A percentile compares a stretch with the other conserved stretches of the same genome.
Conservation (phyloP, 805 yeast species). For the Metschnikowia aberdeeniae region DNA sequence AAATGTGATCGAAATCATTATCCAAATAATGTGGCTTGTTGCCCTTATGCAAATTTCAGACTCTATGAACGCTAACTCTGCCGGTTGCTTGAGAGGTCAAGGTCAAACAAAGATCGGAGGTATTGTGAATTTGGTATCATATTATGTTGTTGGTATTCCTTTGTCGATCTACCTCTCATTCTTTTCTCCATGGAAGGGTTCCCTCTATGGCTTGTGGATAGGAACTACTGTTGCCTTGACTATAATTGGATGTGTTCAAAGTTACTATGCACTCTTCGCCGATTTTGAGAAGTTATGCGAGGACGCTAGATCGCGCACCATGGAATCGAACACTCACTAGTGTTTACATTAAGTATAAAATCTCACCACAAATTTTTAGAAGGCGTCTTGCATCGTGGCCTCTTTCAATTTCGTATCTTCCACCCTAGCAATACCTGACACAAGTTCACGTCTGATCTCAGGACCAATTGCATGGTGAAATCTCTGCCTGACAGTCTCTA, state of each 20-base stretch:
- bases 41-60: conserved; percentile 71
- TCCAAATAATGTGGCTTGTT: conserved; percentile 53
- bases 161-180: conserved; percentile 53
- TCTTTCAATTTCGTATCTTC: conserved; percentile 23
- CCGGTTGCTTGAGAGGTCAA: conserved; percentile 76
- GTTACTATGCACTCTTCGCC: conserved; percentile 42
- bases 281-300: conserved; percentile 35
- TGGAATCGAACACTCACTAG: conserved; percentile 10
- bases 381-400: conserved; percentile 39
- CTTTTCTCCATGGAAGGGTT: conserved; percentile 40
- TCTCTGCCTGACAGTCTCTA: conserved; percentile 88
- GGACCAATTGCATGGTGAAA: conserved; percentile 87
- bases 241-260: conserved; percentile 18
- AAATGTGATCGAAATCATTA: conserved; percentile 49
- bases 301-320: conserved; percentile 36
- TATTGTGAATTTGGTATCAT: conserved; percentile 50
- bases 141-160: conserved; percentile 63
- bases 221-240: conserved; percentile 33
- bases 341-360: background rate
- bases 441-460: conserved; percentile 87
- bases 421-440: conserved; percentile 76
- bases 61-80: conserved; percentile 65
- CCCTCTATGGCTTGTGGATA: conserved; percentile 61
- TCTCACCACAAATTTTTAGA: conserved; percentile 12
- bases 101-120: conserved; percentile 68